phyloP scores from a whole-genome alignment of 495 filamentous ascomycete species.

The Choiromyces venosus region DNA sequence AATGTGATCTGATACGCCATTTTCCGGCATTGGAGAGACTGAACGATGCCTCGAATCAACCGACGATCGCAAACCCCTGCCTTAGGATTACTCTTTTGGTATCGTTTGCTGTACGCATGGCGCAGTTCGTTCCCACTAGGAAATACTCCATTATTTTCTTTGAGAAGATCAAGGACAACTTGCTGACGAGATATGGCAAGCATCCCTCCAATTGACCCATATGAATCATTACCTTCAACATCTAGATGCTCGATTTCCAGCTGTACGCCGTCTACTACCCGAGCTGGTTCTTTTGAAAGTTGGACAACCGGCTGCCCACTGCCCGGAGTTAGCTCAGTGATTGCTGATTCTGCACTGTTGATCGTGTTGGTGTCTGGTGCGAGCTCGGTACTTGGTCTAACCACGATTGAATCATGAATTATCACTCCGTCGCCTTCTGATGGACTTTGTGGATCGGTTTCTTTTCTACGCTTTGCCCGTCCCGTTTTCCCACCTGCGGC shows the following conservation, averaged over 20 bases:
- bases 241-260: constrained; percentile 37
- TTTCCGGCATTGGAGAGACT: constrained; percentile 55
- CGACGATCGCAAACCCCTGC: constrained; percentile 40
- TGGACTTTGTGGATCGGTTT: neutral
- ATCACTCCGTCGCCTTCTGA: neutral
- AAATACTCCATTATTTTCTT: constrained; percentile 65
- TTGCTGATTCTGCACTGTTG: neutral
- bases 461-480: neutral
- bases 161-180: constrained; percentile 64
- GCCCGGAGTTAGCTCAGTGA: neutral
- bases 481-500: neutral
- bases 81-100: constrained; percentile 41
- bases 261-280: constrained; percentile 27
- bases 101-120: constrained; percentile 54
- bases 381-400: neutral
- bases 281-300: constrained; percentile 3
- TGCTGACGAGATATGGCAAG: constrained; percentile 48
- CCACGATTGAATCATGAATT: neutral
- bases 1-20: constrained; percentile 60
- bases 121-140: constrained; percentile 68
- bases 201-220: constrained; percentile 41
- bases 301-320: neutral
- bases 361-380: neutral
- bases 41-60: constrained; percentile 49
- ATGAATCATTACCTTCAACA: constrained; percentile 36